Evolutionary conservation across 2,329 filamentous ascomycete genomes (phyloP), one percentile per base, ranked within the genome.

Genomic region (Penicillium hordei): DNA sequence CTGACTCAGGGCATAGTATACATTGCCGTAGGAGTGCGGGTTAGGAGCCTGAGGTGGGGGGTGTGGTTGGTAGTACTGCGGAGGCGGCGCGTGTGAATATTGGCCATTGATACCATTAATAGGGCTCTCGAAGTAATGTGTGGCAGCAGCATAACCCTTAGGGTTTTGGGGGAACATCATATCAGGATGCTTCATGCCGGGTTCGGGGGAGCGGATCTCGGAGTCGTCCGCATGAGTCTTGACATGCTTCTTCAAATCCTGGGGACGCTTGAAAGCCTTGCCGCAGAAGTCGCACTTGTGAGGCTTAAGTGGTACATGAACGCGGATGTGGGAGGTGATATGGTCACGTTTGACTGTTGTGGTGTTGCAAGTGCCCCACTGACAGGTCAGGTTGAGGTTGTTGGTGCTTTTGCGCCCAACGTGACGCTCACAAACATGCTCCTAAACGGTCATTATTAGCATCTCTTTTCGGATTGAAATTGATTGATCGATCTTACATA

Each of bases 261-360:
- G 94, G 2, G 94, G 94, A 34, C 94, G 90, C 86, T 99, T 99
- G 84, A 99, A 99, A 1, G 93, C 93, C 82, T 99, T 99, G 73
- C 91, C 91, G 73, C 94, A 99, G 79, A 97, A 96, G 74, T 97
- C 93, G 77, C 94, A 99, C 79, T 97, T 97, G 82, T 99, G 94
- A 66, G 94, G 94, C 83, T 99, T 99, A 60, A 99, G 82, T 1
- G 94, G 94, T n/a, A 99, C 93, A 75, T 99, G 94, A 53, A 97
- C 94, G 64, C 94, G 91, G 69, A 99, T 97, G 78, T 99, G 94
- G 50, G 94, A 97, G 50, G 94, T 99, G 78, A 99, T 99, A 80
- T 99, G 94, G 71, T 97, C 94, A 70, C 94, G 91, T 84, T 99
- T 97, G 75, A 97, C 93, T 2, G 93, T 97, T 48, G 93, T 97